A percentile compares a stretch with the other conserved stretches of the same genome.
phyloP scores from a whole-genome alignment of 2,329 filamentous ascomycete species.

The Geosmithia morbida region DNA sequence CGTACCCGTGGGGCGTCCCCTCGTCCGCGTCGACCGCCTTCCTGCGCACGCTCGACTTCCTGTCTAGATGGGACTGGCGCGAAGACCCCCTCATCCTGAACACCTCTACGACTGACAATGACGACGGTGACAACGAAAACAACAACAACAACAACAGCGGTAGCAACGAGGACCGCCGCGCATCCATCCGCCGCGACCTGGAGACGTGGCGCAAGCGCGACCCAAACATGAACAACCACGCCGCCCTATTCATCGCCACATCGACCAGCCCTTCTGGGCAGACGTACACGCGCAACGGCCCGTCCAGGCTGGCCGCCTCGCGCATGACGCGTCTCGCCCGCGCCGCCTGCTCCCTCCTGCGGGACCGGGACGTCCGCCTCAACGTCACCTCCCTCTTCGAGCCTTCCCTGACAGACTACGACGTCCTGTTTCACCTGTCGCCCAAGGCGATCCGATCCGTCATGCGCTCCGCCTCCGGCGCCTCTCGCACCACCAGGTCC shows the following conservation, averaged over 20 bases:
- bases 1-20: constrained; percentile 67
- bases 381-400: constrained; percentile 48
- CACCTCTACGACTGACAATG: constrained; percentile 44
- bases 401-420: constrained; percentile 63
- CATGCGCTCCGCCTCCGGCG: constrained; percentile 20
- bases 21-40: constrained; percentile 69
- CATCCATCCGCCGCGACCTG: constrained; percentile 55
- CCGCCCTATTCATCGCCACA: constrained; percentile 69
- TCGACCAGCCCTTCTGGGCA: constrained; percentile 64
- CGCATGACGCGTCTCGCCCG: constrained; percentile 73
- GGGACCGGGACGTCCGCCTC: constrained; percentile 34
- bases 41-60: constrained; percentile 61
- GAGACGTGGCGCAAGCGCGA: constrained; percentile 80
- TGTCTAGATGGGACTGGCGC: constrained; percentile 88
- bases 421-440: constrained; percentile 67
- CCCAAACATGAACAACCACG: constrained; percentile 75
- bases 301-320: constrained; percentile 69
- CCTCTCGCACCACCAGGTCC: constrained; percentile 16
- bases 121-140: constrained; percentile 23
- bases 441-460: constrained; percentile 31
- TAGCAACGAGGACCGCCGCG: constrained; percentile 16
- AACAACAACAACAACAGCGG: too few species aligned
- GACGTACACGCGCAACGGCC: constrained; percentile 59
- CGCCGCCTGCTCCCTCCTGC: constrained; percentile 52
- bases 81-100: constrained; percentile 71